Evolutionary conservation across 805 yeast species (phyloP).

Genomic region (Metschnikowia kofuensis): DNA sequence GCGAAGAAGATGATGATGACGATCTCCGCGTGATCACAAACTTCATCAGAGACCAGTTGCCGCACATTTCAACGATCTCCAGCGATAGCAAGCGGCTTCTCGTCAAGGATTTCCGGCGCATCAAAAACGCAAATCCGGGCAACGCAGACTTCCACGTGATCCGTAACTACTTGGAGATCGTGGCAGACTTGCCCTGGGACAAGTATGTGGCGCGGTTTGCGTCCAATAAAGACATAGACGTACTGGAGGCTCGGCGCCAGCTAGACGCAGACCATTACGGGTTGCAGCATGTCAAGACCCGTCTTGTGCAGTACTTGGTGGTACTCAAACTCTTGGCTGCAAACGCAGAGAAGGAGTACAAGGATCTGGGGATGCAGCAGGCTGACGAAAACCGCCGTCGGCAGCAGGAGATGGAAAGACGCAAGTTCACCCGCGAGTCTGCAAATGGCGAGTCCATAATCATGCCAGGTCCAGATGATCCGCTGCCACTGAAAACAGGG

Average conservation of each 20-base stretch:
- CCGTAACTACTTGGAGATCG: conserved; percentile 60
- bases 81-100: conserved; percentile 40
- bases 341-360: conserved; percentile 30
- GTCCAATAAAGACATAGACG: conserved; percentile 46
- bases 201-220: conserved; percentile 28
- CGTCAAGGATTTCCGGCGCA: conserved; percentile 51
- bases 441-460: conserved; percentile 25
- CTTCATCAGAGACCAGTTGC: conserved; percentile 36
- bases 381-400: conserved; percentile 6
- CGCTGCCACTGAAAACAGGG: conserved; percentile 3
- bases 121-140: conserved; percentile 46
- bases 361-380: conserved; percentile 6
- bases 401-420: conserved; percentile 12
- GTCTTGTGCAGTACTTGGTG: conserved; percentile 77
- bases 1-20: conserved; percentile 45
- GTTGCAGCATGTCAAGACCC: conserved; percentile 64
- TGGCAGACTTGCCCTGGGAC: conserved; percentile 65
- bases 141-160: conserved; percentile 64
- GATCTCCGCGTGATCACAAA: conserved; percentile 36
- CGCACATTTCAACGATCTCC: conserved; percentile 30
- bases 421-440: conserved; percentile 18
- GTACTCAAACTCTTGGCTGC: conserved; percentile 59
- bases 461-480: conserved; percentile 38
- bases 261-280: conserved; percentile 81
- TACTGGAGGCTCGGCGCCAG: conserved; percentile 50